These are phyloP conservation scores for Podospora australis DNA, from an alignment of 495 filamentous ascomycete species.

Conservation along the genomic window DNA sequence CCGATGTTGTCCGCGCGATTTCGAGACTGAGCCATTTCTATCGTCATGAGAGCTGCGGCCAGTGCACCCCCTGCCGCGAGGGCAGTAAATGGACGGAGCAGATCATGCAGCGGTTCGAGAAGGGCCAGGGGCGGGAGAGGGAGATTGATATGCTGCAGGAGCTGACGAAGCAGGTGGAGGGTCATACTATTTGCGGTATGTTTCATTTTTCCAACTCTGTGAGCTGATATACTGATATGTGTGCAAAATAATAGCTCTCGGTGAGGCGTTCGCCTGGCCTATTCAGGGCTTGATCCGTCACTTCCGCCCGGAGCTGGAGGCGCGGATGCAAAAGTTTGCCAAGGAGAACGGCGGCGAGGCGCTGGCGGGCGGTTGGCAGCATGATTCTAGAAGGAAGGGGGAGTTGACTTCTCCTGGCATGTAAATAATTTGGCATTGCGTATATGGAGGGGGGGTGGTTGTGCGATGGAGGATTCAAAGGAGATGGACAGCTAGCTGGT, in stretches of 20 bases:
- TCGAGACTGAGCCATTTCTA: slow-evolving; percentile 92
- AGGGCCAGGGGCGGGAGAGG: slow-evolving; percentile 74
- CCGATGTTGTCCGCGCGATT: slow-evolving; percentile 91
- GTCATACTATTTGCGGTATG: slow-evolving; percentile 92
- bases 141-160: slow-evolving; percentile 99
- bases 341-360: slow-evolving; percentile 61
- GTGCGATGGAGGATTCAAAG: no score
- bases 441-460: no score
- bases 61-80: slow-evolving; percentile 97
- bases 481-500: no score
- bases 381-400: slow-evolving; percentile 67
- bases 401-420: slow-evolving; percentile 83
- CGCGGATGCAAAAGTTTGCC: slow-evolving; percentile 70
- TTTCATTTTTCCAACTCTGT: slow-evolving; percentile 6
- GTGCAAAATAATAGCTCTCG: slow-evolving; percentile 51
- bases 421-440: no score
- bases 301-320: slow-evolving; percentile 92
- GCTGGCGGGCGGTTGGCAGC: slow-evolving; percentile 83
- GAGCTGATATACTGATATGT: not conserved
- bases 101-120: slow-evolving; percentile 95
- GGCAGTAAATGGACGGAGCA: slow-evolving; percentile 97
- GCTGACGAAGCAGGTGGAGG: slow-evolving; percentile 97
- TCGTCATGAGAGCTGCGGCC: slow-evolving; percentile 95
- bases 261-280: slow-evolving; percentile 98
- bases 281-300: slow-evolving; percentile 96